These are phyloP conservation scores for Plasmodium cynomolgi DNA, from an alignment of 169 alveolate genomes.

Conservation along the genomic window DNA sequence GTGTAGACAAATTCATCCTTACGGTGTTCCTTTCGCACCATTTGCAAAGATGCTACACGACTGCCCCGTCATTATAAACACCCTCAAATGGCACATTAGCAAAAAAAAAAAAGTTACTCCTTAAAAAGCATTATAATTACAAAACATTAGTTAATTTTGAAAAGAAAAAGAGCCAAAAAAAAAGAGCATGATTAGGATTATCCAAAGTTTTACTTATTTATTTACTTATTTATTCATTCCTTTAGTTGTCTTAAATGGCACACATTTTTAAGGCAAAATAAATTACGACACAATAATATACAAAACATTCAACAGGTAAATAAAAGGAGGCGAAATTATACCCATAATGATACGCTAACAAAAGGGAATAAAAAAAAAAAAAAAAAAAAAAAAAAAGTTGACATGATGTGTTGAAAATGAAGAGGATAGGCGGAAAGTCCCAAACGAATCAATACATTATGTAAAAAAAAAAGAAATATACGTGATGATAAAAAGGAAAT, in stretches of 20 bases:
- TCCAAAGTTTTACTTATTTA: slow-evolving; percentile 3
- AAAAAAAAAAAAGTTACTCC: neutral
- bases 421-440: neutral
- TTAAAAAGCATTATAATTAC: neutral
- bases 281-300: neutral
- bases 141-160: neutral
- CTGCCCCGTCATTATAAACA: neutral
- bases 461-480: neutral
- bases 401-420: neutral
- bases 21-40: neutral
- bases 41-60: neutral
- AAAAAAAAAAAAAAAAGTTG: neutral
- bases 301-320: slow-evolving; percentile 10
- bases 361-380: slow-evolving; percentile 3
- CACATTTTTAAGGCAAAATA: neutral
- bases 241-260: slow-evolving; percentile 11
- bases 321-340: neutral
- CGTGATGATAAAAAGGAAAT: neutral
- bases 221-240: neutral
- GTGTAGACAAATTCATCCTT: neutral
- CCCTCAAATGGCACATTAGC: neutral
- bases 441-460: neutral
- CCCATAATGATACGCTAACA: neutral
- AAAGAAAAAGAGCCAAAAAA: neutral
- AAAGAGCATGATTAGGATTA: neutral